Conservation (phyloP, 108 stramenopile genomes). For the Nannochloropsis gaditana region DNA sequence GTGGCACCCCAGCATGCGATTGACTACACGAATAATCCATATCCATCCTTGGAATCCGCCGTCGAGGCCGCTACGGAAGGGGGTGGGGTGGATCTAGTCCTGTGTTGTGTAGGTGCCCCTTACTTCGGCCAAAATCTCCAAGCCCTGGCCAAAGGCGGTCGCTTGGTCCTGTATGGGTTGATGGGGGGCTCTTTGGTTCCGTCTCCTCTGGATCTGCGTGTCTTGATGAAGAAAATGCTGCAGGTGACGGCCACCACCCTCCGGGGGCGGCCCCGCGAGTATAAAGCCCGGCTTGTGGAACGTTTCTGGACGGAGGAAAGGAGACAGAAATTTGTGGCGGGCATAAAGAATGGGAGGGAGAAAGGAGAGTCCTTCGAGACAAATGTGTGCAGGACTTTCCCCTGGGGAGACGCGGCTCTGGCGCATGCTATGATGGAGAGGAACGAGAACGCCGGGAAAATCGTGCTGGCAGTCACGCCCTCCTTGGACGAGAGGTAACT, state of each 20-base stretch:
- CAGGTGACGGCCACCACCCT: background rate
- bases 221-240: background rate
- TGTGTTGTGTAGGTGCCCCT: background rate
- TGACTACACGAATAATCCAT: background rate
- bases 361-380: background rate
- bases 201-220: background rate
- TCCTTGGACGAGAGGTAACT: background rate
- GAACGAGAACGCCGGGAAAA: constrained; percentile 7
- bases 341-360: background rate
- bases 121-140: background rate
- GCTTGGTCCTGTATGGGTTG: background rate
- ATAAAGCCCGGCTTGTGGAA: background rate
- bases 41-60: background rate
- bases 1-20: background rate
- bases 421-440: constrained; percentile 13
- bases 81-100: background rate
- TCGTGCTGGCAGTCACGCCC: background rate
- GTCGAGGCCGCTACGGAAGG: background rate
- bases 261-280: background rate
- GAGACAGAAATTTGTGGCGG: background rate
- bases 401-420: background rate
- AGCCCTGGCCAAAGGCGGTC: background rate
- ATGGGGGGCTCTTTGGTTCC: background rate
- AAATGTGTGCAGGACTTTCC: background rate
- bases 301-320: constrained; percentile 17